A percentile compares a stretch with the other conserved stretches of the same genome.
These are phyloP conservation scores for Pyricularia sp. DNA, from an alignment of 2,329 filamentous ascomycete genomes.

Conservation along the genomic window DNA sequence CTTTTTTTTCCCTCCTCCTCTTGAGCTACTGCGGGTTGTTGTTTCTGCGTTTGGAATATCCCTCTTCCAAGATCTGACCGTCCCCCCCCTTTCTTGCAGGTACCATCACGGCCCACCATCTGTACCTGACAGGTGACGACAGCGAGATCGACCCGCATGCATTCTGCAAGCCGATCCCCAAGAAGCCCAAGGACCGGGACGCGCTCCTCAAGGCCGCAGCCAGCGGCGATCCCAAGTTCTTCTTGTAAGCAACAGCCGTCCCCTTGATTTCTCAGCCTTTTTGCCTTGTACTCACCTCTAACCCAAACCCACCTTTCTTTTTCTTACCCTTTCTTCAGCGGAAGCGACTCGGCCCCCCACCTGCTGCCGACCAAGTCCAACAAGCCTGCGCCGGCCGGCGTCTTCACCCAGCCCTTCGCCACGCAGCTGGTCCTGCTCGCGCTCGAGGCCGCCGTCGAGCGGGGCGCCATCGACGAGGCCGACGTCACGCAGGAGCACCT, in stretches of 20 bases:
- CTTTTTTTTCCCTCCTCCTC: too few species aligned
- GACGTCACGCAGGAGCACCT: slow-evolving; percentile 47
- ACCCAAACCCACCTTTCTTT: not conserved
- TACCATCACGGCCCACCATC: slow-evolving; percentile 81
- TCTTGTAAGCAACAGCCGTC: slow-evolving; percentile 33
- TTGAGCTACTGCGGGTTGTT: slow-evolving; percentile 13
- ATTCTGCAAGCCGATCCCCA: slow-evolving; percentile 73
- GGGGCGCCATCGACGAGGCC: slow-evolving; percentile 38
- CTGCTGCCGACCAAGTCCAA: slow-evolving; percentile 45
- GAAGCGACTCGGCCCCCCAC: slow-evolving; percentile 63
- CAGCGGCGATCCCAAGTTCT: slow-evolving; percentile 56
- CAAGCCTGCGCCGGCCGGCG: slow-evolving; percentile 52
- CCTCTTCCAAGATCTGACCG: not conserved
- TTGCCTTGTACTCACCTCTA: too few species aligned
- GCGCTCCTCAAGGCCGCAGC: slow-evolving; percentile 59
- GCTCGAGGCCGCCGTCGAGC: slow-evolving; percentile 51
- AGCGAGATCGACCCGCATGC: slow-evolving; percentile 36
- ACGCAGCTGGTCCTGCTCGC: slow-evolving; percentile 47
- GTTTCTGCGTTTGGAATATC: not conserved
- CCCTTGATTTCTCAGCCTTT: not conserved
- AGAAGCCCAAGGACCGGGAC: slow-evolving; percentile 61
- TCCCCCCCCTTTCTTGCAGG: slow-evolving; percentile 25
- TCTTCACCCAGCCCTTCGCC: slow-evolving; percentile 70
- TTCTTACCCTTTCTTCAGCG: slow-evolving; percentile 30
- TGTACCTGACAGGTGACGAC: slow-evolving; percentile 45